Evolutionary conservation across 2,329 filamentous ascomycete species (phyloP).

Genomic region (Eutypa lata): DNA sequence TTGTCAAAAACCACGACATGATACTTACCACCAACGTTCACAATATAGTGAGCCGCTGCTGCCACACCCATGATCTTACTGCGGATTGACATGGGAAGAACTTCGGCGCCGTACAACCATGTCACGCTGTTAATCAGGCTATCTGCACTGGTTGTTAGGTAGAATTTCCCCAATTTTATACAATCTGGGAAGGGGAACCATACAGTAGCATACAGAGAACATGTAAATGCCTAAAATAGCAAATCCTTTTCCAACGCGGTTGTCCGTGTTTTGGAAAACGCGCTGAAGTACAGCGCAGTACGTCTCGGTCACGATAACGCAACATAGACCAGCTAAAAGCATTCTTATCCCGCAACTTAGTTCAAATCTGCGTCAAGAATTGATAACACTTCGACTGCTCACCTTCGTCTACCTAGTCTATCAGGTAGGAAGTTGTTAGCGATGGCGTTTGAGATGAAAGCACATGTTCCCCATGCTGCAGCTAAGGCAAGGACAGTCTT

Average conservation of each 20-base stretch:
- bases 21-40: conserved; percentile 38
- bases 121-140: conserved; percentile 46
- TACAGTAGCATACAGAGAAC: conserved; percentile 48
- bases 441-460: conserved; percentile 43
- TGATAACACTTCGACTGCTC: neutral
- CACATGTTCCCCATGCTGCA: conserved; percentile 48
- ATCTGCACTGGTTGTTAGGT: conserved; percentile 18
- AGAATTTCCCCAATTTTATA: too few species aligned
- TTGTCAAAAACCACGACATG: conserved; percentile 14
- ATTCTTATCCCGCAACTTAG: conserved; percentile 34
- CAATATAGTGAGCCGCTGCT: conserved; percentile 47
- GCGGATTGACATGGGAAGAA: conserved; percentile 46
- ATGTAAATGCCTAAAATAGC: conserved; percentile 55
- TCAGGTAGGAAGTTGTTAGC: conserved; percentile 50
- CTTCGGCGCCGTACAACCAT: conserved; percentile 50
- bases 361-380: too few species aligned
- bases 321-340: conserved; percentile 47
- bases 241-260: conserved; percentile 53
- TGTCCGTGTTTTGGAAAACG: conserved; percentile 50
- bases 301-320: conserved; percentile 51
- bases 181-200: neutral
- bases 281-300: conserved; percentile 56
- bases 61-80: conserved; percentile 52
- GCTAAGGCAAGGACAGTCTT: conserved; percentile 48
- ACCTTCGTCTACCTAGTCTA: conserved; percentile 53